Base-by-base conservation (phyloP, 352 stramenopile species). In the Pythium scleroteichum region DNA sequence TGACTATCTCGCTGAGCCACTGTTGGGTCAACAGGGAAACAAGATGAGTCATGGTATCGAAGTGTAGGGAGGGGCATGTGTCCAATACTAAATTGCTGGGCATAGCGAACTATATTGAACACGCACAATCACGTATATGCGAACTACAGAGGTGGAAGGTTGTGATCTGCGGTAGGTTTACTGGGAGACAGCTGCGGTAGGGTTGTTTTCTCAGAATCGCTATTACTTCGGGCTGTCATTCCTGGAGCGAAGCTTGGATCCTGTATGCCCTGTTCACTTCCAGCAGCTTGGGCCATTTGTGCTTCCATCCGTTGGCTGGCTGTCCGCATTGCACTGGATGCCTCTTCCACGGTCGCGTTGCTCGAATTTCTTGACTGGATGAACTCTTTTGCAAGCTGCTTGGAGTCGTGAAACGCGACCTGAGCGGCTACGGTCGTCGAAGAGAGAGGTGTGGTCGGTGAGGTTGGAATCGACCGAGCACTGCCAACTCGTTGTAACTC, bases 1-100 rank as follows among this genome's bases (percentile, higher is more conserved):
- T 3, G 64, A 70, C 26, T 77, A 73, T 22, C 64, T 87, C 19
- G 66, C 68, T 0, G 80, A 91, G 49, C 73, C 79, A 2, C 57
- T 90, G 29, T 65, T 92, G 4, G 53, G 62, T 39, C 56, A 57
- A 6, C 38, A 46, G 2, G 53, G 41, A 14, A 55, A n/a, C n/a
- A n/a, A 44, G 4, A 22, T 38, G 14, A 41, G 46, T 10, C 62
- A 38, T 19, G 52, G 39, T 3, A 47, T 35, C 23, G 48, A 63
- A 13, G 61, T 68, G 17, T 68, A 60, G 41, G 41, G 2, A 13
- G 19, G 2, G 12, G 29, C 22, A 26, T 16, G 46, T 40, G 29
- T 35, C 5, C 29, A n/a, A n/a, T n/a, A n/a, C n/a, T n/a, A n/a
- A n/a, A n/a, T n/a, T n/a, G n/a, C n/a, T n/a, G n/a, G n/a, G n/a